These are phyloP conservation scores for Cokeromyces recurvatus DNA, from an alignment of 371 early-diverging fungal species.

Conservation along the genomic window DNA sequence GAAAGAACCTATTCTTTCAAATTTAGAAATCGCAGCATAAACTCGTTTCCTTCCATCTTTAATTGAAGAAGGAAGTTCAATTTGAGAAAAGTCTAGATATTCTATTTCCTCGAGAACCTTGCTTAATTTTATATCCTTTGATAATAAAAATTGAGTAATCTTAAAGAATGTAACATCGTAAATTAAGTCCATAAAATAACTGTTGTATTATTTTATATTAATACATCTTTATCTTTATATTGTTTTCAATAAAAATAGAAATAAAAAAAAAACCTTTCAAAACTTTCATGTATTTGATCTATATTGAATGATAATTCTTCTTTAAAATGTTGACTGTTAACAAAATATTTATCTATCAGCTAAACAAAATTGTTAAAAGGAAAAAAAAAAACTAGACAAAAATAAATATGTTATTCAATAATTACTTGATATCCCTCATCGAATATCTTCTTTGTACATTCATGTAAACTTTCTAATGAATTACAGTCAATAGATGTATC, in stretches of 20 bases:
- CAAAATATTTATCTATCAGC: neutral
- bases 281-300: slow-evolving; percentile 26
- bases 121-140: slow-evolving; percentile 33
- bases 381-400: neutral
- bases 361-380: neutral
- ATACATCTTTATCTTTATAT: neutral
- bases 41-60: slow-evolving; percentile 30
- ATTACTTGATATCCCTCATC: slow-evolving; percentile 12
- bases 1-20: slow-evolving; percentile 46
- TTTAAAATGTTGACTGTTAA: slow-evolving; percentile 15
- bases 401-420: neutral
- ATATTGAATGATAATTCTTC: no score
- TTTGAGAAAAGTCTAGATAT: slow-evolving; percentile 47
- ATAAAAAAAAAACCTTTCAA: slow-evolving; percentile 32
- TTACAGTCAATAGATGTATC: slow-evolving; percentile 11
- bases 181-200: slow-evolving; percentile 51
- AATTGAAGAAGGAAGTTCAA: slow-evolving; percentile 34
- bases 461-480: slow-evolving; percentile 6
- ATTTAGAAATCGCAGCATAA: slow-evolving; percentile 32
- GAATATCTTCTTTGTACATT: slow-evolving; percentile 10
- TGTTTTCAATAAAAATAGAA: neutral
- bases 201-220: slow-evolving; percentile 1
- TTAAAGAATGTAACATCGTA: slow-evolving; percentile 59
- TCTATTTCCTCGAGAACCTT: slow-evolving; percentile 34
- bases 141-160: slow-evolving; percentile 36